phyloP scores from a whole-genome alignment of 192 early-diverging fungal genomes.

The Pecoramyces ruminantium region DNA sequence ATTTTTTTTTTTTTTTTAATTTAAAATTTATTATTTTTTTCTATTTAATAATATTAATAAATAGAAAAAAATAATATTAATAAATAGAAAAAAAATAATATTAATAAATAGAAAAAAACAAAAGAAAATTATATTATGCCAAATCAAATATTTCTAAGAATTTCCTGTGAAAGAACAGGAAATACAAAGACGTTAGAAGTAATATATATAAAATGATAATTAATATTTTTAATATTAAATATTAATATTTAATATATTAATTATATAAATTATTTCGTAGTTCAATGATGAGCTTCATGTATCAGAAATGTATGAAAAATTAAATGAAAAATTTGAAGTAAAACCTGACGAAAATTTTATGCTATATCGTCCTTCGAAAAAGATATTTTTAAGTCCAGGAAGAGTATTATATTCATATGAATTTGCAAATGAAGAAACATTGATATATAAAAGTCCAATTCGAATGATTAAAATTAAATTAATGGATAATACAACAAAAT shows the following conservation, averaged over 20 bases:
- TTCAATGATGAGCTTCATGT: not conserved
- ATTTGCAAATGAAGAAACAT: conserved; percentile 22
- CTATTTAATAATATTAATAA: too few relatives aligned
- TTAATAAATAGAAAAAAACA: too few relatives aligned
- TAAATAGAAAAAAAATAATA: too few relatives aligned
- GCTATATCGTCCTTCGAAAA: not conserved
- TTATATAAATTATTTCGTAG: too few relatives aligned
- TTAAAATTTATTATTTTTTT: too few relatives aligned
- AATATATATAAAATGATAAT: not conserved
- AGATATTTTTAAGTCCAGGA: not conserved
- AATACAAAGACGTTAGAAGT: not conserved
- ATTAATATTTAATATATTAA: too few relatives aligned
- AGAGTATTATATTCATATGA: conserved; percentile 39
- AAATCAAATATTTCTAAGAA: not conserved
- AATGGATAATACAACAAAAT: conserved; percentile 27
- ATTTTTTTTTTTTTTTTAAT: too few relatives aligned
- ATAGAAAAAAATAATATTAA: too few relatives aligned
- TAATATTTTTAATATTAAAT: too few relatives aligned
- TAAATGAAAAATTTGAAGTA: not conserved
- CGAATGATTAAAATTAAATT: conserved; percentile 23
- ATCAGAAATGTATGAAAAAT: not conserved
- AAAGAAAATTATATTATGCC: not conserved
- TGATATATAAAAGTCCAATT: conserved; percentile 38
- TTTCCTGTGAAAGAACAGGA: not conserved
- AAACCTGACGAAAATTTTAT: not conserved